Evolutionary conservation across 148 eudicot genomes (phyloP).

Genomic region (Talinum fruticosum): DNA sequence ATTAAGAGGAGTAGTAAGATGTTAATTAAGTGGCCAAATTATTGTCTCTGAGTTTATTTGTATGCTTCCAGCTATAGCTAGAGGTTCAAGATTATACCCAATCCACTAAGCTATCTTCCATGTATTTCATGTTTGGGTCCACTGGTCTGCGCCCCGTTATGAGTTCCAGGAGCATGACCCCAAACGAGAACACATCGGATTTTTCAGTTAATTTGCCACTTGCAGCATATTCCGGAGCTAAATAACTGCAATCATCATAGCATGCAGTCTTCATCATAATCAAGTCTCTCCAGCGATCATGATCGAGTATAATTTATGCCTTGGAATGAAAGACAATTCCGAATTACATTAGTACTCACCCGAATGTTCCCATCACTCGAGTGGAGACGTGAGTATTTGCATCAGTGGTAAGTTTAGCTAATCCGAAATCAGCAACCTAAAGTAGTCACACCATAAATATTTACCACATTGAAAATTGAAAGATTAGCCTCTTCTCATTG

Average conservation of each 20-base stretch:
- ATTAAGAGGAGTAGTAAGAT: neutral
- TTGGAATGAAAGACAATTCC: no score
- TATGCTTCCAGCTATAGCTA: neutral
- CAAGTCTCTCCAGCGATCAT: neutral
- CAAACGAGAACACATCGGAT: slow-evolving; percentile 84
- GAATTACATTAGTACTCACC: slow-evolving; percentile 34
- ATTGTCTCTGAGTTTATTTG: neutral
- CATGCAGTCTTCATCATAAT: neutral
- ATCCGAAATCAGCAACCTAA: slow-evolving; percentile 93
- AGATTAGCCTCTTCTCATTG: neutral
- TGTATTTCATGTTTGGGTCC: slow-evolving; percentile 47
- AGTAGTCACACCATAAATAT: neutral
- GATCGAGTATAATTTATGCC: neutral
- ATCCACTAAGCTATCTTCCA: slow-evolving; percentile 85
- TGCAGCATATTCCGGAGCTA: slow-evolving; percentile 88
- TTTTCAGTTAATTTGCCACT: slow-evolving; percentile 85
- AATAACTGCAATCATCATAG: slow-evolving; percentile 37
- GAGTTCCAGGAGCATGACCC: slow-evolving; percentile 78
- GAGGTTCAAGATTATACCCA: slow-evolving; percentile 43
- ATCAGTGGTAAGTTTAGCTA: slow-evolving; percentile 74
- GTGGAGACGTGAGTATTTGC: slow-evolving; percentile 83
- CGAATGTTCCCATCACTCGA: slow-evolving; percentile 95
- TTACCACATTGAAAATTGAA: neutral
- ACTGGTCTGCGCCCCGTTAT: slow-evolving; percentile 76
- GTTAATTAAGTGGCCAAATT: neutral